Evolutionary conservation across 768 basidiomycete genomes (phyloP).

Genomic region (Pleurotus djamor): DNA sequence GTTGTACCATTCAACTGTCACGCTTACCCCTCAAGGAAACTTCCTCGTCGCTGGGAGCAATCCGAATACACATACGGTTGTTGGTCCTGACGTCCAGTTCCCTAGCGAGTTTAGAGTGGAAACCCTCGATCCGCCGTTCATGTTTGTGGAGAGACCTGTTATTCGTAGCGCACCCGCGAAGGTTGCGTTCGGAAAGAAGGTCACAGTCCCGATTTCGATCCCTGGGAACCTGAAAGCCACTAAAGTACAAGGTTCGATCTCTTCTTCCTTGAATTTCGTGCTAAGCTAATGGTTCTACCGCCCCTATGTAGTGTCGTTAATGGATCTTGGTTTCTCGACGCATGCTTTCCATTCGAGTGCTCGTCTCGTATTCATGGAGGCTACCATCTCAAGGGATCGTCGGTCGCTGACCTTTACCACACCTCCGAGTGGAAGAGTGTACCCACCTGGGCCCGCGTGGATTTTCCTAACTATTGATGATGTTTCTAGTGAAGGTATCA

Average conservation of each 20-base stretch:
- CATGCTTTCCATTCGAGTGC: constrained; percentile 33
- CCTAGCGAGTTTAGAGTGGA: constrained; percentile 24
- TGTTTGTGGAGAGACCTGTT: constrained; percentile 16
- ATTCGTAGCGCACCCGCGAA: constrained; percentile 22
- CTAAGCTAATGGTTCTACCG: neutral
- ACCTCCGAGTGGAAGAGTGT: constrained; percentile 31
- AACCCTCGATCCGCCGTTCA: constrained; percentile 29
- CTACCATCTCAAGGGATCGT: constrained; percentile 20
- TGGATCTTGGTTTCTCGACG: constrained; percentile 32
- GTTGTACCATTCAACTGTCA: constrained; percentile 31
- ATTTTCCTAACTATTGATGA: constrained; percentile 12
- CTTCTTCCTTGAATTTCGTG: neutral
- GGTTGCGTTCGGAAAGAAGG: constrained; percentile 25
- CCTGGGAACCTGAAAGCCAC: constrained; percentile 16
- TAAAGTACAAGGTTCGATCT: neutral
- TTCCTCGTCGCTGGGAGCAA: constrained; percentile 24
- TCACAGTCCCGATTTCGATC: constrained; percentile 28
- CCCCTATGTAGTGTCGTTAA: constrained; percentile 21
- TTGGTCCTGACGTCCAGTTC: neutral
- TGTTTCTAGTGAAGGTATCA: constrained; percentile 11
- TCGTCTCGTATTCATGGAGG: constrained; percentile 29
- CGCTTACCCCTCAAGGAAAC: constrained; percentile 25
- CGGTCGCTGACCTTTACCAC: constrained; percentile 27
- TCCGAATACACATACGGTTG: constrained; percentile 25
- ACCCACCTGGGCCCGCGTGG: constrained; percentile 26